Evolutionary conservation across 176 grass and related monocot genomes (phyloP), one percentile per base, ranked within the genome.

Genomic region (Pontederia crassipes): DNA sequence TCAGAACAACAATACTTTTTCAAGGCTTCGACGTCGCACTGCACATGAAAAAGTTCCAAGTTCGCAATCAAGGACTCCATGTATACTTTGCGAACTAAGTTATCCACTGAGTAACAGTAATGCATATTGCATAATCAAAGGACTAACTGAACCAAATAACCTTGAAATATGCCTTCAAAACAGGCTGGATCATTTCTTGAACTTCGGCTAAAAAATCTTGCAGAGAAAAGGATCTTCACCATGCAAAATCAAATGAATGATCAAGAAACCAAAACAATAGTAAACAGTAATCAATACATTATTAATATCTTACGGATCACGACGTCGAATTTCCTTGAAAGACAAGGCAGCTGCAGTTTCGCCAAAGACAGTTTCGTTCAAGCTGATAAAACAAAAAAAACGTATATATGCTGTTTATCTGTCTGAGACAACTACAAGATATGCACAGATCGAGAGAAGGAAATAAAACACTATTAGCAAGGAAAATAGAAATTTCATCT

Each of bases 331-430:
- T 75, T 96, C 87, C 79, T 77, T 96, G 81, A 96, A 87, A 78
- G 78, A 90, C 52, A 80, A 55, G 53, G 83, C 91, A 78, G 92
- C 75, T 67, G 83, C 73, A 0, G 78, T 96, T 81, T 96, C 87
- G 75, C 89, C 92, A 76, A 96, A 85, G 62, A 90, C 80, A 60
- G 87, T 87, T 79, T 96, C 92, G 75, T 96, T 96, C 66, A 90
- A 88, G 72, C 92, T 96, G 74, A 52, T 63, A 48, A 28, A 62
- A 2, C 63, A 10, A 49, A n/a, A 35, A 1, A 35, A 7, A 61
- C 45, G 14, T 40, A 40, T 12, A 35, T 14, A 73, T 65, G 29
- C 15, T 77, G 62, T 56, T 59, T 66, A 80, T 57, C 49, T 59
- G 2, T 7, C 32, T 40, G 32, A 40, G 32, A 7, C 32, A 40